phyloP scores from a whole-genome alignment of 176 grass and related monocot genomes.

The Eleusine indica region DNA sequence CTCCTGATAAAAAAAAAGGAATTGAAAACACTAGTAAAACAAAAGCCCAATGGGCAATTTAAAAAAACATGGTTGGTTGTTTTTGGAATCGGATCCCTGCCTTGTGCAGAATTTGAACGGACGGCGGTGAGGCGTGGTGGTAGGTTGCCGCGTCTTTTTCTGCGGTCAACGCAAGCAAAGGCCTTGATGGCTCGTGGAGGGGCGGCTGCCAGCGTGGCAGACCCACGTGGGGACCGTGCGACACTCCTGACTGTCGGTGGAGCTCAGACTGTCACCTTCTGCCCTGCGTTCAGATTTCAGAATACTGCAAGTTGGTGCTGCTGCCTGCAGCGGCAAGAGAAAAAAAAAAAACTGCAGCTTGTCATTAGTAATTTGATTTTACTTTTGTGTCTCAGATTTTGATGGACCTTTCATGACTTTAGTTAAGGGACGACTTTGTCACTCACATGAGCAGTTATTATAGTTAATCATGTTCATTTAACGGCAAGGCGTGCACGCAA shows the following conservation, averaged over 20 bases:
- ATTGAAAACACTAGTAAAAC: neutral
- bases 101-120: neutral
- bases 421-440: neutral
- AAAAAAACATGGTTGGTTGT: slow-evolving; percentile 1
- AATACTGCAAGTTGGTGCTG: neutral
- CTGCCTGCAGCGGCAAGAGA: neutral
- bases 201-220: slow-evolving; percentile 28
- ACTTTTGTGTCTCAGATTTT: neutral
- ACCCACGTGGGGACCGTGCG: slow-evolving; percentile 22
- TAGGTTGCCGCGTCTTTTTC: slow-evolving; percentile 17
- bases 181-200: neutral
- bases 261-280: slow-evolving; percentile 32
- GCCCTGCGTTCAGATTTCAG: neutral
- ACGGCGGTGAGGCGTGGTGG: neutral
- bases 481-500: neutral
- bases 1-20: neutral
- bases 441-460: neutral
- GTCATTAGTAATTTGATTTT: neutral
- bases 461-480: neutral
- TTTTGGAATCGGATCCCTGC: slow-evolving; percentile 24
- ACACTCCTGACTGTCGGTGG: slow-evolving; percentile 48
- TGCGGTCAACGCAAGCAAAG: slow-evolving; percentile 16
- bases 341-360: neutral
- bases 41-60: neutral
- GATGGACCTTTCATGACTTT: too few species aligned